Percentiles rank a stretch among this genome's conserved stretches.
These are phyloP conservation scores for Arthrobotrys iridis DNA, from an alignment of 2,329 filamentous ascomycete species.

Conservation along the genomic window DNA sequence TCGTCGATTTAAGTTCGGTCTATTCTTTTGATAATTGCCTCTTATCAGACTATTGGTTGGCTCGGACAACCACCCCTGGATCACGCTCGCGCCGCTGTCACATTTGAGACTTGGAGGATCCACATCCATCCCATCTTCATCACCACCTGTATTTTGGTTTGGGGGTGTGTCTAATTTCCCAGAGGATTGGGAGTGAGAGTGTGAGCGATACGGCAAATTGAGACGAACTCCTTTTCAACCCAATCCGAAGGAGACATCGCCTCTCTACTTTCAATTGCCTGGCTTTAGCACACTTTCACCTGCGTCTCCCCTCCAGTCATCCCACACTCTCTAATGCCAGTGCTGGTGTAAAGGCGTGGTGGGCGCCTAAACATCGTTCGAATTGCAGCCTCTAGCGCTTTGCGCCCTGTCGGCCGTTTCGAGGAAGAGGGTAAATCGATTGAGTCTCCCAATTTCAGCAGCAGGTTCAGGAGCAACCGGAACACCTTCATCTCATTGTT, in stretches of 20 bases:
- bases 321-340: conserved; percentile 45
- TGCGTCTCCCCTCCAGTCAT: conserved; percentile 26
- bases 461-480: conserved; percentile 34
- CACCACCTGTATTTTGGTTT: conserved; percentile 39
- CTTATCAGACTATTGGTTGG: conserved; percentile 53
- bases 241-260: conserved; percentile 45
- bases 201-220: conserved; percentile 51
- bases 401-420: conserved; percentile 54
- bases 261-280: conserved; percentile 25
- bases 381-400: conserved; percentile 55
- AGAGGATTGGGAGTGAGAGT: conserved; percentile 42
- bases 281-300: conserved; percentile 38
- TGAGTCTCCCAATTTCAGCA: conserved; percentile 54
- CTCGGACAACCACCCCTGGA: conserved; percentile 44
- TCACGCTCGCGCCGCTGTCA: conserved; percentile 54
- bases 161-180: conserved; percentile 54
- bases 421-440: conserved; percentile 55
- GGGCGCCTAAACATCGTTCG: conserved; percentile 54
- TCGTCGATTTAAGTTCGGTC: conserved; percentile 35
- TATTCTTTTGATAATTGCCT: conserved; percentile 40
- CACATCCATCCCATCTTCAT: conserved; percentile 48
- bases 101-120: conserved; percentile 48
- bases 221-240: conserved; percentile 49
- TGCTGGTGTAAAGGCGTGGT: conserved; percentile 54
- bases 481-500: conserved; percentile 35